Evolutionary conservation across 2,329 filamentous ascomycete genomes (phyloP).

Genomic region (Fusarium continuum): DNA sequence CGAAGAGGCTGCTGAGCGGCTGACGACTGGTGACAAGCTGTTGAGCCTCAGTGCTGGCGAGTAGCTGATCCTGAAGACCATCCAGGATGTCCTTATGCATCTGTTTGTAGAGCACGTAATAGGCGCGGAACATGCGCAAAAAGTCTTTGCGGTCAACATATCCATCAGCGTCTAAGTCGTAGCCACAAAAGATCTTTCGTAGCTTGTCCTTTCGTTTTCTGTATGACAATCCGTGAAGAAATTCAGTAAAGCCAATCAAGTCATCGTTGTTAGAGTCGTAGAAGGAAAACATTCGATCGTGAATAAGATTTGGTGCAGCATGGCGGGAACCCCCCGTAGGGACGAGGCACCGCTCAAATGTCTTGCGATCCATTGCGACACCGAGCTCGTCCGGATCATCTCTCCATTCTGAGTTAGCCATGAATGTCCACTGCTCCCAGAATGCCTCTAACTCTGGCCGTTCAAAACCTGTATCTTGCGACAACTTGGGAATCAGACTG

Average conservation of each 20-base stretch:
- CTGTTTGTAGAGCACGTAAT: slow-evolving; percentile 90
- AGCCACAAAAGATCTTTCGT: slow-evolving; percentile 82
- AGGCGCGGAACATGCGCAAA: slow-evolving; percentile 88
- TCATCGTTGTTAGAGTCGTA: slow-evolving; percentile 93
- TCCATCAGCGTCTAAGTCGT: slow-evolving; percentile 89
- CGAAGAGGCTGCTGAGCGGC: slow-evolving; percentile 78
- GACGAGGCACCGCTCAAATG: slow-evolving; percentile 90
- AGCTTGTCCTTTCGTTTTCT: slow-evolving; percentile 75
- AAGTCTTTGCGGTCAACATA: slow-evolving; percentile 88
- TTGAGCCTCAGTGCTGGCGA: slow-evolving; percentile 77
- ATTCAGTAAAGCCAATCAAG: slow-evolving; percentile 91
- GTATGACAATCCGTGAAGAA: slow-evolving; percentile 82
- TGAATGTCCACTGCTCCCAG: slow-evolving; percentile 96
- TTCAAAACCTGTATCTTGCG: slow-evolving; percentile 80
- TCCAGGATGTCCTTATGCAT: slow-evolving; percentile 86
- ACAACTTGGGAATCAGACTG: slow-evolving; percentile 72
- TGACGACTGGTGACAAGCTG: slow-evolving; percentile 80
- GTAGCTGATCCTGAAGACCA: slow-evolving; percentile 78
- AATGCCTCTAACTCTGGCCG: slow-evolving; percentile 89
- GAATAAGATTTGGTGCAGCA: slow-evolving; percentile 85
- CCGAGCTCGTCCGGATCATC: slow-evolving; percentile 80
- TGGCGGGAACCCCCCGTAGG: slow-evolving; percentile 83
- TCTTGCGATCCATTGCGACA: slow-evolving; percentile 89
- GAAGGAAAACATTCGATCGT: slow-evolving; percentile 96
- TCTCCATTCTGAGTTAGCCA: slow-evolving; percentile 86